Evolutionary conservation across 164 flowering plant genomes (phyloP).

Genomic region (Magnolia officinalis): DNA sequence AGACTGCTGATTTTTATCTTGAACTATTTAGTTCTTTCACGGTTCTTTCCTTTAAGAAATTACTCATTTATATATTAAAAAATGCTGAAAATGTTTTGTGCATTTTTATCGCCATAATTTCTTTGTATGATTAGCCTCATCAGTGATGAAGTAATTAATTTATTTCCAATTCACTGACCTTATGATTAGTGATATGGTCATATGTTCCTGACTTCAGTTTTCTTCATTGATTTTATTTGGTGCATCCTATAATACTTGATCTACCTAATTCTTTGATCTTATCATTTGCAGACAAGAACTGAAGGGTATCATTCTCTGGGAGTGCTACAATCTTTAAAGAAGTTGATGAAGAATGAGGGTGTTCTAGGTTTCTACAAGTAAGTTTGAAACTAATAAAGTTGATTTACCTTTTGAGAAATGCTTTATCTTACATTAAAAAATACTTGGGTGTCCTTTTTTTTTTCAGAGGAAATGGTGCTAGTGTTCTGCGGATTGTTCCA

Average conservation of each 20-base stretch:
- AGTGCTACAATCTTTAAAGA: constrained; percentile 62
- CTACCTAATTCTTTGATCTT: neutral
- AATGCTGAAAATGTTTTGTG: too few species aligned
- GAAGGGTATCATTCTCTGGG: constrained; percentile 84
- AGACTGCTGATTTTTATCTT: too few species aligned
- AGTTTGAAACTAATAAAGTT: constrained; percentile 24
- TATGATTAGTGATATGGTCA: neutral
- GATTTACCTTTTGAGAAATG: neutral
- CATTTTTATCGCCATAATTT: neutral
- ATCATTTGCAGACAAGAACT: constrained; percentile 67
- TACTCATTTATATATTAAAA: too few species aligned
- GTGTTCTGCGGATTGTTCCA: constrained; percentile 87
- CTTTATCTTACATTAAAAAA: neutral
- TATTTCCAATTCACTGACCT: neutral
- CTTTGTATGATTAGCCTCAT: neutral
- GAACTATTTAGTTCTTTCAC: too few species aligned
- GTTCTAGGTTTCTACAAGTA: constrained; percentile 83
- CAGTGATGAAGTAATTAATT: neutral
- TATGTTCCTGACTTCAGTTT: neutral
- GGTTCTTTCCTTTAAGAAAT: too few species aligned
- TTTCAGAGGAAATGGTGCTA: constrained; percentile 92
- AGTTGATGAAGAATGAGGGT: constrained; percentile 75
- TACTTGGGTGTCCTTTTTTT: neutral
- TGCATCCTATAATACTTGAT: neutral
- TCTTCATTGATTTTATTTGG: too few species aligned